Evolutionary conservation across 1,284 basidiomycete genomes (phyloP).

Genomic region (Abortiporus biennis): DNA sequence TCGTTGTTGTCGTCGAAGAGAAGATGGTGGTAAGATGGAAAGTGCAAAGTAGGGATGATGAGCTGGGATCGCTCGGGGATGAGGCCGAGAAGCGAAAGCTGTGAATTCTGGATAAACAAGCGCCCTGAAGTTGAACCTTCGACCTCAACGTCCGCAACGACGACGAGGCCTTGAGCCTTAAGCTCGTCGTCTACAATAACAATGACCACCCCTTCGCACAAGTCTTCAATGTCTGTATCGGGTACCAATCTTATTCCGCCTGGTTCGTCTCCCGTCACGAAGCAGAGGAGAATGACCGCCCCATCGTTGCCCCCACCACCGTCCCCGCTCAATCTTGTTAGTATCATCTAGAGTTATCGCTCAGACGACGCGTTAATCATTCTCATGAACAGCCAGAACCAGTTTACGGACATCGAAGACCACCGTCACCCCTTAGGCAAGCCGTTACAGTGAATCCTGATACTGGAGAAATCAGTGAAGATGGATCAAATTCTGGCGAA

Average conservation of each 20-base stretch:
- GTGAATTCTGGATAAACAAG: no score
- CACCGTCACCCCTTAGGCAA: constrained; percentile 65
- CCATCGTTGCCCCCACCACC: constrained; percentile 27
- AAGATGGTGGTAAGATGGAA: constrained; percentile 14
- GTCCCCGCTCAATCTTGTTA: constrained; percentile 28
- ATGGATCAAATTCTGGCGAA: constrained; percentile 40
- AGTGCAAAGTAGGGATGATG: neutral
- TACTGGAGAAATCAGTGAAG: constrained; percentile 51
- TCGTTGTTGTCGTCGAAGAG: constrained; percentile 18
- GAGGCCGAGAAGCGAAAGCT: no score
- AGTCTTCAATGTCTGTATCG: constrained; percentile 22
- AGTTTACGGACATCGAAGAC: constrained; percentile 34
- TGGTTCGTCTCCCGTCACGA: constrained; percentile 10
- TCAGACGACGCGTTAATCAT: no score
- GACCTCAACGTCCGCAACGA: constrained; percentile 10
- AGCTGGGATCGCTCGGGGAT: neutral
- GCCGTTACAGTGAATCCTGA: constrained; percentile 42
- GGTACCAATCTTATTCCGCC: constrained; percentile 25
- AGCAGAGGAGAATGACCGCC: constrained; percentile 29
- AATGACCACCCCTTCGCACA: constrained; percentile 24
- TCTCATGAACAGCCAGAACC: constrained; percentile 32
- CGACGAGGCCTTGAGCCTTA: constrained; percentile 21
- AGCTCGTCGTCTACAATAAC: constrained; percentile 23
- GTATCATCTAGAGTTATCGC: no score
- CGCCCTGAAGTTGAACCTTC: neutral